A percentile compares a stretch with the other conserved stretches of the same genome.
phyloP scores from a whole-genome alignment of 805 yeast genomes.

The Teunomyces barrocoloradensis region DNA sequence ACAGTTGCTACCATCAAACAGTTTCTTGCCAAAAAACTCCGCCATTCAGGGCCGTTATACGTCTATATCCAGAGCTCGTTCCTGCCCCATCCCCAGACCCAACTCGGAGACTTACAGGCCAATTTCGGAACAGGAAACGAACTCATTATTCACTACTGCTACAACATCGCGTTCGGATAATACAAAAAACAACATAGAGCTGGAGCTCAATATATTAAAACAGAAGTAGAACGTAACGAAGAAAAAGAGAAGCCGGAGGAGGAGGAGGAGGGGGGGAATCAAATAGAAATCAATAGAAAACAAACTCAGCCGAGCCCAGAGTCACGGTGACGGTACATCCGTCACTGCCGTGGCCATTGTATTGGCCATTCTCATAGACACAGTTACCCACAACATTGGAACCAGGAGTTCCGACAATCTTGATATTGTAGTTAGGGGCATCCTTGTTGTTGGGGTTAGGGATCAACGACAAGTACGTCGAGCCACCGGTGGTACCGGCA shows the following conservation, averaged over 20 bases:
- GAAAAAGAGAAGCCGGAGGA: too few species aligned
- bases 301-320: slow-evolving; percentile 59
- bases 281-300: slow-evolving; percentile 38
- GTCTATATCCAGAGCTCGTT: slow-evolving; percentile 41
- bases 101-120: slow-evolving; percentile 28
- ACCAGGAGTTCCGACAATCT: slow-evolving; percentile 44
- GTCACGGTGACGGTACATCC: slow-evolving; percentile 78
- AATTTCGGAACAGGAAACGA: slow-evolving; percentile 33
- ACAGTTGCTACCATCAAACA: slow-evolving; percentile 45
- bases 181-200: background rate
- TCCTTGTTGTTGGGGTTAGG: slow-evolving; percentile 71
- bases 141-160: slow-evolving; percentile 38
- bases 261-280: too few species aligned
- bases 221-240: slow-evolving; percentile 2
- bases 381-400: slow-evolving; percentile 39
- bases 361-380: slow-evolving; percentile 40
- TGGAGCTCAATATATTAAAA: slow-evolving; percentile 1
- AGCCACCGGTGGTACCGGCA: slow-evolving; percentile 64
- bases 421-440: slow-evolving; percentile 41
- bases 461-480: slow-evolving; percentile 66
- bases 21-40: slow-evolving; percentile 43
- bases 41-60: slow-evolving; percentile 16
- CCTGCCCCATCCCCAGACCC: slow-evolving; percentile 42
- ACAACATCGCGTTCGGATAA: slow-evolving; percentile 40
- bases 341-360: slow-evolving; percentile 57